Evolutionary conservation across 2,329 filamentous ascomycete species (phyloP), one percentile per base, ranked within the genome.

Genomic region (Alternaria arborescens): DNA sequence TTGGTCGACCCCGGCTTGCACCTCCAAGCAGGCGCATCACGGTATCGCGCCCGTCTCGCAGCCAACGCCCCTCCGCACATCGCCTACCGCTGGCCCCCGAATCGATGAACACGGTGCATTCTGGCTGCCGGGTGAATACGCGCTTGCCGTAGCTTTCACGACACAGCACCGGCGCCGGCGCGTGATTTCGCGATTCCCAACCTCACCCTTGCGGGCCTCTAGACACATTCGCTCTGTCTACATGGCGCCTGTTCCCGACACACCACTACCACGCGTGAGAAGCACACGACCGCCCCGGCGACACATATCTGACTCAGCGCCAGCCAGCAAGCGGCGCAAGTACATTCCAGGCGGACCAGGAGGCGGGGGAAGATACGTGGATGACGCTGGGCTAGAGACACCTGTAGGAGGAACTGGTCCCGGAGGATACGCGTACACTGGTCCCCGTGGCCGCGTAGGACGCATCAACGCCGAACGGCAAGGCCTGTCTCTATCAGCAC

Each of bases 311-410:
- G 78, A 80, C 60, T 79, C 78, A 18, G 81, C 80, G 53, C 80
- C 81, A 32, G 78, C 79, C 28, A 71, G 65, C 62, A 84, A 84
- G 77, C 78, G 77, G 71, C 78, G 79, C 62, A 82, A 79, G 79
- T 97, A 97, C 81, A 87, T 96, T 48, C 92, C 94, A 34, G 93
- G 93, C 48, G 93, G 93, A 3, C 90, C 92, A 59, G 93, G 92
- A 40, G 93, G 93, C 46, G 93, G 93, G 59, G 93, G 93, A 20
- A 85, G 93, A 74, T 97, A 93, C 77, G 83, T 95, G 36, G 92
- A 96, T 69, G 85, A 89, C 57, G 87, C 92, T 34, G 86, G 86
- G 52, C 82, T 85, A 61, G 87, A 90, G 65, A 86, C 85, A 42
- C 85, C 85, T 42, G 83, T 85, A 71, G 78, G 81, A 72, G 80